These are phyloP conservation scores for Ramalina peruviana DNA, from an alignment of 495 filamentous ascomycete species.

Conservation along the genomic window DNA sequence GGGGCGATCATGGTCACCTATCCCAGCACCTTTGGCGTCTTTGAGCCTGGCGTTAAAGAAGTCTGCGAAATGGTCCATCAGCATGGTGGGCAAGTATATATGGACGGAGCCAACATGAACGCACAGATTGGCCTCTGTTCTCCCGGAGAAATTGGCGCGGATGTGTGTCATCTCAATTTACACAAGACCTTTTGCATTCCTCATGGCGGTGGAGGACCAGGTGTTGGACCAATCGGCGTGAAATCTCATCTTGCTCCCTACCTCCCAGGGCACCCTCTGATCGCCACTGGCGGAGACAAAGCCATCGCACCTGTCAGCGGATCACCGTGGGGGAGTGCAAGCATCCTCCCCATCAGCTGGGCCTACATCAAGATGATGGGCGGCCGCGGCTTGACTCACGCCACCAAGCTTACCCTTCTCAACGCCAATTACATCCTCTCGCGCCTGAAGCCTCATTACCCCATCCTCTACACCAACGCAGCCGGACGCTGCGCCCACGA, in stretches of 20 bases:
- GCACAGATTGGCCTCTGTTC: slow-evolving; percentile 96
- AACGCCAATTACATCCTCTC: slow-evolving; percentile 98
- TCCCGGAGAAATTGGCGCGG: slow-evolving; percentile 90
- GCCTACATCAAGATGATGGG: slow-evolving; percentile 98
- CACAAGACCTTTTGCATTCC: slow-evolving; percentile 99
- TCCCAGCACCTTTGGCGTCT: slow-evolving; percentile 92
- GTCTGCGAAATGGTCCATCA: slow-evolving; percentile 77
- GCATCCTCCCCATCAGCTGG: slow-evolving; percentile 94
- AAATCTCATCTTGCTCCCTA: slow-evolving; percentile 64
- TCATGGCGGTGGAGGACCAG: slow-evolving; percentile 90
- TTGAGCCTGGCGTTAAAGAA: slow-evolving; percentile 80
- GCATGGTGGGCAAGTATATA: slow-evolving; percentile 91
- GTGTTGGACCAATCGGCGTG: slow-evolving; percentile 91
- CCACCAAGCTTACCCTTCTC: slow-evolving; percentile 85
- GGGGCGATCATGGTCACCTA: slow-evolving; percentile 98
- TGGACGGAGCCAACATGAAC: slow-evolving; percentile 99
- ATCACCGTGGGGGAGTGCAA: slow-evolving; percentile 81
- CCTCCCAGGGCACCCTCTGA: slow-evolving; percentile 61
- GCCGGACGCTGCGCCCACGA: slow-evolving; percentile 89
- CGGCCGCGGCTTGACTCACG: slow-evolving; percentile 74
- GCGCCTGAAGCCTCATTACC: slow-evolving; percentile 77
- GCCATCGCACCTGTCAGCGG: slow-evolving; percentile 64
- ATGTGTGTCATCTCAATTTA: slow-evolving; percentile 95
- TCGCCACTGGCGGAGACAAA: slow-evolving; percentile 45
- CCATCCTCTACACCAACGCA: slow-evolving; percentile 83